Conservation (phyloP, 2,329 filamentous ascomycete species). For the Domatiomyces globalis region DNA sequence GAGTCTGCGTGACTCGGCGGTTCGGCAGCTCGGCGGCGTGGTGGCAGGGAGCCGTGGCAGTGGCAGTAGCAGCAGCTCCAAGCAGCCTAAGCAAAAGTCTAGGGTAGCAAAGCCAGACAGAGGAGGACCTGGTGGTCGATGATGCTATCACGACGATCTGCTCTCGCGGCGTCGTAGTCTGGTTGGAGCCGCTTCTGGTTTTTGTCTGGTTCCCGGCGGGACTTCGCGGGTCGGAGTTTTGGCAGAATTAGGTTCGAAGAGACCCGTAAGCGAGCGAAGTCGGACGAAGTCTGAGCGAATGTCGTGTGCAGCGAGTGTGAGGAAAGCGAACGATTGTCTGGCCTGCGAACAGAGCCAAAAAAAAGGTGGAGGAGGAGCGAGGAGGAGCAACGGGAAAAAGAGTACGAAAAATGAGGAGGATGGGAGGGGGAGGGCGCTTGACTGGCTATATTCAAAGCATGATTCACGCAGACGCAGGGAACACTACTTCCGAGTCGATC, state of each 20-base stretch:
- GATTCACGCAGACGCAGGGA: neutral
- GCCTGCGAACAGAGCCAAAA: conserved; percentile 18
- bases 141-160: neutral
- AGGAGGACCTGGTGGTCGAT: neutral
- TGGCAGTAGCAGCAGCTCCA: too few species aligned
- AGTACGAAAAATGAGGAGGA: conserved; percentile 6
- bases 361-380: conserved; percentile 8
- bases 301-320: conserved; percentile 16
- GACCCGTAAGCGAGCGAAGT: conserved; percentile 17
- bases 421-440: conserved; percentile 8
- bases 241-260: conserved; percentile 14
- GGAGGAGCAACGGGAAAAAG: conserved; percentile 14
- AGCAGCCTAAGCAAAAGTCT: too few species aligned
- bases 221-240: conserved; percentile 4
- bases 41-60: too few species aligned
- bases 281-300: conserved; percentile 8
- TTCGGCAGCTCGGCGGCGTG: too few species aligned
- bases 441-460: conserved; percentile 13
- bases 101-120: too few species aligned
- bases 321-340: conserved; percentile 18
- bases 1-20: neutral
- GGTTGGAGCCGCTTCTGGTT: neutral
- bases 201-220: neutral
- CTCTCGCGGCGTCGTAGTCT: neutral
- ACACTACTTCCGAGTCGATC: neutral